A percentile compares a stretch with the other conserved stretches of the same genome.
These are phyloP conservation scores for Lantana camara DNA, from an alignment of 257 asterid species.

Conservation along the genomic window DNA sequence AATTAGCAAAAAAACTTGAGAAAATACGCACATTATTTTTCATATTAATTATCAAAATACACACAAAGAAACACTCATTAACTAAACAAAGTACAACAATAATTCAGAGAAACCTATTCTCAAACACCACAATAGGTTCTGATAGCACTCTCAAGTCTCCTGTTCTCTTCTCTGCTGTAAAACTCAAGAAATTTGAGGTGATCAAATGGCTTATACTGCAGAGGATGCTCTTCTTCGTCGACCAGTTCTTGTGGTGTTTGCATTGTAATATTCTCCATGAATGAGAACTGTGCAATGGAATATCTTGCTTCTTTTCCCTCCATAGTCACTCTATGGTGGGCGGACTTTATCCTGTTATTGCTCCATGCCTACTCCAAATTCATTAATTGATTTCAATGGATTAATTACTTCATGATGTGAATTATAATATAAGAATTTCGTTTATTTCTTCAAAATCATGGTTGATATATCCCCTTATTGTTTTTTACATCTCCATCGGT, in stretches of 20 bases:
- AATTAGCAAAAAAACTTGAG: too few species aligned
- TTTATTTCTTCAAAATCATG: too few species aligned
- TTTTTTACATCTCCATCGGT: too few species aligned
- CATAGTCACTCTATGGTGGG: conserved; percentile 63
- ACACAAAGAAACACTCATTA: background rate
- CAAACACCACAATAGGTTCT: conserved; percentile 66
- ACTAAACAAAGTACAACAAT: background rate
- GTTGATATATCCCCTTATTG: too few species aligned
- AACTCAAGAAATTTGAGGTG: conserved; percentile 62
- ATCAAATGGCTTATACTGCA: conserved; percentile 55
- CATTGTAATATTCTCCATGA: conserved; percentile 49
- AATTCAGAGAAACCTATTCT: background rate
- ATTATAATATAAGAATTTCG: background rate
- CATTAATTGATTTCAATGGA: too few species aligned
- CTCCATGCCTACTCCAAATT: conserved; percentile 64
- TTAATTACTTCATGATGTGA: too few species aligned
- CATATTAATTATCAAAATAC: background rate
- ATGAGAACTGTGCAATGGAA: conserved; percentile 72
- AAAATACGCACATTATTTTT: too few species aligned
- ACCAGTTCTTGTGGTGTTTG: conserved; percentile 61
- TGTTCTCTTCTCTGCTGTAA: conserved; percentile 64
- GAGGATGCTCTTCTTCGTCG: conserved; percentile 60
- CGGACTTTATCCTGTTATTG: conserved; percentile 62
- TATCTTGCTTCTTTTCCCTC: conserved; percentile 59
- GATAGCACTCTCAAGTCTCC: conserved; percentile 59